These are phyloP conservation scores for Cystofilobasidium bisporidii DNA, from an alignment of 768 basidiomycete species.

Conservation along the genomic window DNA sequence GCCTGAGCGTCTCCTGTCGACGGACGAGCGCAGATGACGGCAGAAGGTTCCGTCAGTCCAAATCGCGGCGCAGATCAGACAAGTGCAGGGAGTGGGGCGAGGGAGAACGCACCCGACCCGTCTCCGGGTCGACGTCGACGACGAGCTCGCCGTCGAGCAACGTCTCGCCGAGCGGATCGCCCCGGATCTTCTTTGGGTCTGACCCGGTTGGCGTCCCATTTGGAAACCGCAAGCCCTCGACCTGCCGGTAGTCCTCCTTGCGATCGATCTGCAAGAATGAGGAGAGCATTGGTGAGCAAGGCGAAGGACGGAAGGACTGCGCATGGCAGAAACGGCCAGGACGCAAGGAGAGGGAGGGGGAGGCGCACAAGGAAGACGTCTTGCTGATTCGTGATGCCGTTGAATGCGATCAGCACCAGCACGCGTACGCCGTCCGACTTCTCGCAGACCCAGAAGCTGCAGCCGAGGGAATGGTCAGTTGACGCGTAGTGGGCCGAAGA, in stretches of 20 bases:
- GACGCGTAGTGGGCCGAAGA: too few species aligned
- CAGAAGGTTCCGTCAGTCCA: too few species aligned
- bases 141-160: constrained; percentile 92
- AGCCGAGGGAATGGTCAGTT: not conserved
- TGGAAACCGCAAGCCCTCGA: constrained; percentile 76
- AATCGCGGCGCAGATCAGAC: too few species aligned
- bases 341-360: not conserved
- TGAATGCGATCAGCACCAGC: constrained; percentile 66
- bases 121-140: constrained; percentile 70
- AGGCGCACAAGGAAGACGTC: constrained; percentile 65
- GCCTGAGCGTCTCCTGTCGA: constrained; percentile 63
- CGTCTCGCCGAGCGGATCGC: constrained; percentile 59
- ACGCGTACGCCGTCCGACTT: constrained; percentile 95
- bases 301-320: too few species aligned
- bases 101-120: constrained; percentile 50
- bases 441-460: constrained; percentile 99
- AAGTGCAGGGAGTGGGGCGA: too few species aligned
- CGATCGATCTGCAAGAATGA: constrained; percentile 75
- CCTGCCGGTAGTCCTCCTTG: constrained; percentile 70
- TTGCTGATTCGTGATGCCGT: constrained; percentile 44
- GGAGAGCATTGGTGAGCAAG: not conserved
- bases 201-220: constrained; percentile 46
- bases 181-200: not conserved
- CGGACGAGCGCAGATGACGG: constrained; percentile 14
- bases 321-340: not conserved